Base-by-base conservation (phyloP, 1,284 basidiomycete species). In the Porodaedalea pini region DNA sequence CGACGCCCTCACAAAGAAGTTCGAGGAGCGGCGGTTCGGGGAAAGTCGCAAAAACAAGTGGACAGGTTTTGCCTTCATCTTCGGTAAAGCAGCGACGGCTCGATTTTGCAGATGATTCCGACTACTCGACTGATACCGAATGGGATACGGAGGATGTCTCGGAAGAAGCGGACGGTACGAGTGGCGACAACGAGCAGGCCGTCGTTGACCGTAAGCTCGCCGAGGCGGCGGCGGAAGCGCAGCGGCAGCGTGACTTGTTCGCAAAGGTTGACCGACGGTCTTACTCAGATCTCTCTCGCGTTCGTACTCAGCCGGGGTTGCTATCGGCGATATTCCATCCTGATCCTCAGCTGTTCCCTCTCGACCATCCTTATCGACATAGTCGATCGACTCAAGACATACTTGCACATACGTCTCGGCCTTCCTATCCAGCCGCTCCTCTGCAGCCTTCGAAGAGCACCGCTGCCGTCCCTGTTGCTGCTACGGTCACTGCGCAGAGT, bases 231-330 rank as follows among this genome's bases (percentile, higher is more conserved):
- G 79, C 77, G 63, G 85, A 89, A 66, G 85, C 79, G 15, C 80
- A 85, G 65, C 78, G 86, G 4, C 82, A 90, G 65, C 78, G 80
- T 32, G 83, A 88, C 15, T 78, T 93, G 78, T 92, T 94, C 66
- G 77, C 81, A 57, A 93, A 92, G 71, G 75, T 87, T 8, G 88
- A 90, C 3, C 77, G 82, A 51, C 75, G 80, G 37, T 82, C 83
- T 23, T 85, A 86, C 63, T 79, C 82, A 65, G 79, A 82, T 62
- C 73, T 86, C 51, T 75, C 75, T 55, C 73, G 81, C 45, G 76
- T 78, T 10, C 71, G 71, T 44, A 55, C 62, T 1, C 53, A 63
- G n/a, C 80, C 81, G 3, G 88, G 88, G 4, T 68, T 88, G 44
- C 73, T 90, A 50, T 81, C 81, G 23, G 80, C 81, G 66, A 70